A percentile compares a stretch with the other conserved stretches of the same genome.
Conservation (phyloP, 345 rosid species). For the Cardiospermum halicacabum region DNA sequence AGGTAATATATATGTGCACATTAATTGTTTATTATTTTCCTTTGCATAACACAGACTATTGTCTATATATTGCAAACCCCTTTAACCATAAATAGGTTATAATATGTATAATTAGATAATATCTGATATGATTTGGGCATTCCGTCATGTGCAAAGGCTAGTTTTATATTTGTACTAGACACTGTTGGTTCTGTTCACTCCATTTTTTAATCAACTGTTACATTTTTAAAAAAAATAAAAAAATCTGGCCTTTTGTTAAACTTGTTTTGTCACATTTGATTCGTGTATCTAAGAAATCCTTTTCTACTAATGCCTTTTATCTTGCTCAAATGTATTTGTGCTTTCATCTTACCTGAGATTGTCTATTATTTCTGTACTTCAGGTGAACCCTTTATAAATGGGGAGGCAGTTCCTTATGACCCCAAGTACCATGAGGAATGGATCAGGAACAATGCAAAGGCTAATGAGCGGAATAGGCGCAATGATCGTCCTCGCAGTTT, state of each 20-base stretch:
- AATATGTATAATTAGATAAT: not conserved
- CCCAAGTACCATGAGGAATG: conserved; percentile 97
- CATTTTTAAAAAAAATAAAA: too few relatives aligned
- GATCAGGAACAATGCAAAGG: conserved; percentile 86
- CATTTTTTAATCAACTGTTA: not conserved
- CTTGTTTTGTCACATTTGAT: not conserved
- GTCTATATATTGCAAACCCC: not conserved
- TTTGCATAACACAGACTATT: not conserved
- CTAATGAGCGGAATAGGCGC: conserved; percentile 84
- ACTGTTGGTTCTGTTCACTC: not conserved
- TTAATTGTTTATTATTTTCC: not conserved
- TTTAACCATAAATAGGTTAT: not conserved
- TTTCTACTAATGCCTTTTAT: not conserved
- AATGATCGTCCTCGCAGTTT: conserved; percentile 72
- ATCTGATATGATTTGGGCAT: not conserved
- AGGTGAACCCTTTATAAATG: conserved; percentile 96
- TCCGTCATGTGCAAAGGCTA: not conserved
- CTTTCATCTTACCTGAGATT: not conserved
- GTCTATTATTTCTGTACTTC: conserved; percentile 6
- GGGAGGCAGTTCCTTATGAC: conserved; percentile 93
- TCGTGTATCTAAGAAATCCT: not conserved
- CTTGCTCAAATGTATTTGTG: not conserved
- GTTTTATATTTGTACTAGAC: not conserved
- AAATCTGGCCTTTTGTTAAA: too few relatives aligned
- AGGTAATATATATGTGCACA: conserved; percentile 40